Evolutionary conservation across 2,329 filamentous ascomycete species (phyloP), one percentile per base, ranked within the genome.

Genomic region (Neofusicoccum parvum): DNA sequence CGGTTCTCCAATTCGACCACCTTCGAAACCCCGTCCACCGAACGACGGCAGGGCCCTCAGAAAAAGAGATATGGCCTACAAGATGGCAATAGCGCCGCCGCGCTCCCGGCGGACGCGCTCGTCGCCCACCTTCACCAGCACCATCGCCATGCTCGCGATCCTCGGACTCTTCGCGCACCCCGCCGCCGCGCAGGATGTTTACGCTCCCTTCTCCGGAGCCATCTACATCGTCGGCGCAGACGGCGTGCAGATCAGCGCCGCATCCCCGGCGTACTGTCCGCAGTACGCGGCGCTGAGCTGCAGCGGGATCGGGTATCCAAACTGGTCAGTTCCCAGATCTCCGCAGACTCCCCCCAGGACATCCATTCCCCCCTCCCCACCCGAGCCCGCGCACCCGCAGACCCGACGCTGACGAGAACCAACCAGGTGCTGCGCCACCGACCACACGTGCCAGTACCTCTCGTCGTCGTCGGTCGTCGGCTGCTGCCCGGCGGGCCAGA

Each of bases 161-260:
- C n/a, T 43, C 5, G 3, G 43, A 5, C 15, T 32, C 17, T 58
- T 5, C 17, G 32, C 32, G 20, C 23, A 45, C 37, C 39, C 20
- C 12, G 14, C 56, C 6, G 27, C 27, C 9, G 60, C 59, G 12
- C 46, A 63, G 14, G 36, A 64, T 32, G 43, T 78, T 53, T 76
- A 79, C 67, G 76, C 76, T 14, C 76, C 77, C 0, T 79, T 79
- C 64, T 76, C 74, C 32, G 77, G 77, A 63, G 77, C 77, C 3
- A 72, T 79, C 39, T 79, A 79, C 62, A 75, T 79, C 43, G 41
- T 65, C 20, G 63, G 63, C 15, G 54, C 45, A 9, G 54, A 58
- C 17, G 63, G 63, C 10, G 69, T 73, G 58, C 69, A 74, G 15
- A 71, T 78, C 27, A 74, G 71, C 23, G 73, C 72, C 11, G 76